Conservation (phyloP, 345 rosid genomes). For the Acer yangbiense region DNA sequence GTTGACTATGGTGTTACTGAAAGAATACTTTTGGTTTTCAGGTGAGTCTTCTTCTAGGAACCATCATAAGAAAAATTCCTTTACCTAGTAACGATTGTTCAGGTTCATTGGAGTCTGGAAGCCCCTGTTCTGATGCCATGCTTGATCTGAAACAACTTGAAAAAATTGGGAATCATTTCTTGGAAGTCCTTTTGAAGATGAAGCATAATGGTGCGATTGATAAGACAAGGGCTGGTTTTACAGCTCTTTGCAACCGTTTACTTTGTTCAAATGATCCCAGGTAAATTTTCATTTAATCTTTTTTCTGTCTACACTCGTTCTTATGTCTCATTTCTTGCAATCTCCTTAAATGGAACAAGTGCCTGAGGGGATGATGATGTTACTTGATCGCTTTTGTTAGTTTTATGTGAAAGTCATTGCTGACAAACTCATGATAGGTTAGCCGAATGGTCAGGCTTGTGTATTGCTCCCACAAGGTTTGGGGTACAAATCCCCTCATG, state of each 20-base stretch:
- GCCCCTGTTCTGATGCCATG: slow-evolving; percentile 39
- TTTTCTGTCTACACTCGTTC: not conserved
- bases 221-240: slow-evolving; percentile 97
- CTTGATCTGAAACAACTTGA: slow-evolving; percentile 87
- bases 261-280: slow-evolving; percentile 90
- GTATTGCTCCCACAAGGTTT: too few species aligned
- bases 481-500: too few species aligned
- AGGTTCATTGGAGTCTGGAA: slow-evolving; percentile 37
- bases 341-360: not conserved
- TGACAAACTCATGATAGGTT: not conserved
- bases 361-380: not conserved
- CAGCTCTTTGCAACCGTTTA: slow-evolving; percentile 94
- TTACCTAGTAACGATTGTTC: slow-evolving; percentile 55
- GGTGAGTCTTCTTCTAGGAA: slow-evolving; percentile 96
- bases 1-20: not conserved
- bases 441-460: too few species aligned
- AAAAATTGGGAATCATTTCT: slow-evolving; percentile 85
- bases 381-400: not conserved
- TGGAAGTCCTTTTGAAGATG: slow-evolving; percentile 95
- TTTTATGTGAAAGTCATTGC: not conserved
- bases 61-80: slow-evolving; percentile 88
- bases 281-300: slow-evolving; percentile 34
- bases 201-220: slow-evolving; percentile 98
- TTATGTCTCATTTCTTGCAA: slow-evolving; percentile 8
- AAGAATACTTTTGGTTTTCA: slow-evolving; percentile 39